A percentile compares a stretch with the other conserved stretches of the same genome.
These are phyloP conservation scores for Termitomyces sp. DNA, from an alignment of 768 basidiomycete species.

Conservation along the genomic window DNA sequence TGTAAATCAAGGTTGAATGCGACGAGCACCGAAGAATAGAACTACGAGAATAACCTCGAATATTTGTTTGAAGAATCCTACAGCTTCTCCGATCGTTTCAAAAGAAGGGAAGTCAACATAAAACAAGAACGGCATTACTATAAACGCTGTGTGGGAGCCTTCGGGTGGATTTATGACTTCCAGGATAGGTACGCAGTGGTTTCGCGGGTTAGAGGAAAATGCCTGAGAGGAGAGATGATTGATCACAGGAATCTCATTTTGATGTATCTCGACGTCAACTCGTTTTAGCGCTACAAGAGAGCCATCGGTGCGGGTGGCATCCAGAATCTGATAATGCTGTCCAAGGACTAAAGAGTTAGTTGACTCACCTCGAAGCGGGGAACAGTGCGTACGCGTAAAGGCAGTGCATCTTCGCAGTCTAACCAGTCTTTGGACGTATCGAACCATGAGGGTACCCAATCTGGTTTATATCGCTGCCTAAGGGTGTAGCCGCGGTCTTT, in stretches of 20 bases:
- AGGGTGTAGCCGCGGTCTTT: conserved; percentile 7
- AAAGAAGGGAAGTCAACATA: conserved; percentile 14
- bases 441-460: conserved; percentile 2
- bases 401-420: not conserved
- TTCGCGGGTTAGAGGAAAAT: conserved; percentile 15
- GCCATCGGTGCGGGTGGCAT: conserved; percentile 25
- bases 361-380: not conserved
- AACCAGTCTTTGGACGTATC: not conserved
- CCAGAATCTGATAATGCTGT: conserved; percentile 12
- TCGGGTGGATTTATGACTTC: conserved; percentile 12
- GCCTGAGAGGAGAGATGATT: conserved; percentile 13
- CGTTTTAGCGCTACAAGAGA: conserved; percentile 21
- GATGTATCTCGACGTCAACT: conserved; percentile 5
- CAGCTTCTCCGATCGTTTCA: conserved; percentile 21
- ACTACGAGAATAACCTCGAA: conserved; percentile 21
- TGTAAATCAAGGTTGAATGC: not conserved
- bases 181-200: conserved; percentile 13
- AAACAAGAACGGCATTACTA: conserved; percentile 22
- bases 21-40: conserved; percentile 7
- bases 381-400: not conserved
- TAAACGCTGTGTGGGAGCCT: conserved; percentile 7
- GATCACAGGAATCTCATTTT: conserved; percentile 24
- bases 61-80: conserved; percentile 25
- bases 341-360: not conserved
- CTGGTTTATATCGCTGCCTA: not conserved